Conservation (phyloP, 2,329 filamentous ascomycete species). For the Diplocarpon mali region DNA sequence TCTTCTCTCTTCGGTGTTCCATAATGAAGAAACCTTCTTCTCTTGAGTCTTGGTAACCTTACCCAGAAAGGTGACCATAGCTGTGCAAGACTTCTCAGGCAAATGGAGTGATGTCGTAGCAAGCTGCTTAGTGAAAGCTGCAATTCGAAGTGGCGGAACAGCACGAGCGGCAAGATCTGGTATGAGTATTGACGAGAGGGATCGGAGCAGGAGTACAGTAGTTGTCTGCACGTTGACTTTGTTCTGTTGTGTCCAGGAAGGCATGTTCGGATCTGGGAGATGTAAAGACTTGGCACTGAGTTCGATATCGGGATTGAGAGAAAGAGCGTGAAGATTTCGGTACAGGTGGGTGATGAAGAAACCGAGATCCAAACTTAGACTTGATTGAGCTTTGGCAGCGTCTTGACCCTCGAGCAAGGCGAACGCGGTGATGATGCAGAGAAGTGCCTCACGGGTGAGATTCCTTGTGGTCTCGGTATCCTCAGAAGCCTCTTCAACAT, state of each 20-base stretch:
- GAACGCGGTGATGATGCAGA: slow-evolving; percentile 93
- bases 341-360: slow-evolving; percentile 96
- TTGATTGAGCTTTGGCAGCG: slow-evolving; percentile 68
- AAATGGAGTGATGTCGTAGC: slow-evolving; percentile 72
- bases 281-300: slow-evolving; percentile 62
- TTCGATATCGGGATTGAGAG: slow-evolving; percentile 78
- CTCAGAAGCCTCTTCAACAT: slow-evolving; percentile 33
- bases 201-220: slow-evolving; percentile 81
- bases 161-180: slow-evolving; percentile 62
- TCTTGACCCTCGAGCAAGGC: slow-evolving; percentile 94
- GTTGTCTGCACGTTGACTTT: slow-evolving; percentile 94
- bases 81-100: slow-evolving; percentile 79
- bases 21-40: slow-evolving; percentile 72
- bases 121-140: slow-evolving; percentile 86
- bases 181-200: slow-evolving; percentile 69
- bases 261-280: slow-evolving; percentile 52
- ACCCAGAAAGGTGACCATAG: slow-evolving; percentile 64
- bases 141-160: slow-evolving; percentile 73
- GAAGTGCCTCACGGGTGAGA: slow-evolving; percentile 72
- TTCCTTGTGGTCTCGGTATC: slow-evolving; percentile 53
- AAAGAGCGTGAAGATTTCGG: slow-evolving; percentile 67
- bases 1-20: slow-evolving; percentile 88
- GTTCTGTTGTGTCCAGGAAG: slow-evolving; percentile 38
- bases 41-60: slow-evolving; percentile 74
- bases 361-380: slow-evolving; percentile 79